Base-by-base conservation (phyloP, 106 monocot species). In the Posidonia australis region DNA sequence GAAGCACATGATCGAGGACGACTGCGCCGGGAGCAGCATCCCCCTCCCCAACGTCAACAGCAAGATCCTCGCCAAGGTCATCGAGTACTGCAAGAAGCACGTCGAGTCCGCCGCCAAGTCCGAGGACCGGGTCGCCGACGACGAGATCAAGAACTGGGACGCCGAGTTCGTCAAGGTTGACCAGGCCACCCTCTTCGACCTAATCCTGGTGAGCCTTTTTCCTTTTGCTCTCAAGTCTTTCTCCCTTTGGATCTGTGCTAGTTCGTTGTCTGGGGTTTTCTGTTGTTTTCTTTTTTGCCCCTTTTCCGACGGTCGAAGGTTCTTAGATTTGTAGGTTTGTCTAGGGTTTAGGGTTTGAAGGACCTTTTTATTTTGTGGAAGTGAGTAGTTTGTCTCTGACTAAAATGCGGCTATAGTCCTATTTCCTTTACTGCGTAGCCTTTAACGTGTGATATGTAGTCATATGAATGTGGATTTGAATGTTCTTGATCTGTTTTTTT, bases 31-130 rank as follows among this genome's bases (percentile, higher is more conserved):
- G 48, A 72, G 41, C 20, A 26, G 16, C 26, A 85, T 85, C 27
- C 85, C 85, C 10, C 72, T 85, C 19, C 84, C 85, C 23, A 81
- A 81, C 48, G 85, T 85, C 69, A 72, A 55, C 68, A 70, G 78
- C 62, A 75, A 73, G 76, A 81, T 81, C 78, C 75, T 85, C 10
- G 64, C 84, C 26, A 84, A 77, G 68, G 80, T 84, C 36, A 74
- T 84, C 61, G 83, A 84, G 79, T 84, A 84, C 67, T 79, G 79
- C 70, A 84, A 79, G 83, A 84, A 77, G 68, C 84, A 84, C 48
- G 84, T 75, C 45, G 80, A 83, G 43, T 44, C 49, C 17, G 59
- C 46, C 18, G 18, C 52, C 32, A 55, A 56, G 16, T 60, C 26
- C 54, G 30, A 51, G 17, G 44, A 66, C 31, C 63, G 65, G 71